Evolutionary conservation across 192 early-diverging fungal species (phyloP), one percentile per base, ranked within the genome.

Genomic region (Linnemannia elongata): DNA sequence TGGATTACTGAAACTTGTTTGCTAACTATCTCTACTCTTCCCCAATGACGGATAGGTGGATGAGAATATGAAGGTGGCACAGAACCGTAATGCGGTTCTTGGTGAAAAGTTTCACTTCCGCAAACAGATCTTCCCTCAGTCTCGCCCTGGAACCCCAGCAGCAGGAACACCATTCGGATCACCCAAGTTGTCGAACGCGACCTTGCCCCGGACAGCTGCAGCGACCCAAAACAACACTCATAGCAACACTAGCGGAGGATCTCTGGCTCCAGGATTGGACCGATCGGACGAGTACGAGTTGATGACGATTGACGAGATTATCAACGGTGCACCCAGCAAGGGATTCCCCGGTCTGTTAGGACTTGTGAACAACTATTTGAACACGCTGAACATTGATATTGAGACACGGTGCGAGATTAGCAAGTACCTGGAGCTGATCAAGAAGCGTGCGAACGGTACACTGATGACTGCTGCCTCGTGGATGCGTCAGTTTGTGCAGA

Each of bases 31-130:
- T 49, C 1, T 47, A 47, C n/a, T n/a, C n/a, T n/a, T n/a, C n/a
- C n/a, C n/a, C 8, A 33, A 75, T 66, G 52, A 12, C 13, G 44
- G 57, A 22, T 77, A 94, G 92, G 95, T 98, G 69, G 98, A 99
- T 88, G 94, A 93, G 72, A 99, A 99, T 88, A 98, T 99, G 97
- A 84, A 94, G 74, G 93, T 90, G 13, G 98, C 96, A 1, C 97
- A 98, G 80, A 91, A 90, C 54, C 93, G 96, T 35, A 96, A 95
- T 80, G 97, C 98, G 0, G 96, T 96, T 18, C 73, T 94, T 36
- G 86, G 91, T 5, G 94, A 98, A 70, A 95, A 95, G 82, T 99
- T 99, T 80, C 96, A 94, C 88, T 99, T 99, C 91, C 93, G 97
- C 52, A 96, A 95, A 76, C 94, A 96, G 78, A 79, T 98, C 36